These are phyloP conservation scores for Euphorbia tirucalli DNA, from an alignment of 345 rosid genomes.

Conservation along the genomic window DNA sequence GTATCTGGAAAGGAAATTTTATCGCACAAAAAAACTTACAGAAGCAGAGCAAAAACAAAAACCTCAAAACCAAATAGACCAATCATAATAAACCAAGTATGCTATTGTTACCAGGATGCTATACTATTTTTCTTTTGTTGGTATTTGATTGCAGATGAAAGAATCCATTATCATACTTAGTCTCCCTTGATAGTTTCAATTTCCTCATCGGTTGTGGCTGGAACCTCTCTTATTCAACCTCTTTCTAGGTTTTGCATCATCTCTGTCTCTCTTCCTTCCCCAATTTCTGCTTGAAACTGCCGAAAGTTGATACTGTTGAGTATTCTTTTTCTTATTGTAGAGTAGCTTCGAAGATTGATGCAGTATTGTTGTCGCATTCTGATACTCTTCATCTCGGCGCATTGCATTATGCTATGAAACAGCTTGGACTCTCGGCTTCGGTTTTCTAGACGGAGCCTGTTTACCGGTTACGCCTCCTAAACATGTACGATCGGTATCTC, in stretches of 20 bases:
- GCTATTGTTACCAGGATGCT: too few species aligned
- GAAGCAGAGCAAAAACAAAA: too few species aligned
- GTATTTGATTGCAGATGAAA: too few species aligned
- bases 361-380: conserved; percentile 77
- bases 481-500: conserved; percentile 90
- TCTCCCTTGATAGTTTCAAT: too few species aligned
- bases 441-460: conserved; percentile 88
- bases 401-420: conserved; percentile 87
- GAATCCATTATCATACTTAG: too few species aligned
- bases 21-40: too few species aligned
- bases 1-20: too few species aligned
- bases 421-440: conserved; percentile 81
- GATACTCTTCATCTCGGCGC: conserved; percentile 96
- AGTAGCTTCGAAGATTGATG: conserved; percentile 77
- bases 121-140: too few species aligned
- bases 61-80: conserved; percentile 90
- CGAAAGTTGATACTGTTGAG: too few species aligned
- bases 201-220: too few species aligned
- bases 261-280: neutral
- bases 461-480: conserved; percentile 72
- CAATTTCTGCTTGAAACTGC: neutral
- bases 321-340: conserved; percentile 30
- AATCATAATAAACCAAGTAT: too few species aligned
- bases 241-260: conserved; percentile 56
- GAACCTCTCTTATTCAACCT: too few species aligned